A percentile compares a stretch with the other conserved stretches of the same genome.
Evolutionary conservation across 768 basidiomycete genomes (phyloP).

Genomic region (Kwoniella pini): DNA sequence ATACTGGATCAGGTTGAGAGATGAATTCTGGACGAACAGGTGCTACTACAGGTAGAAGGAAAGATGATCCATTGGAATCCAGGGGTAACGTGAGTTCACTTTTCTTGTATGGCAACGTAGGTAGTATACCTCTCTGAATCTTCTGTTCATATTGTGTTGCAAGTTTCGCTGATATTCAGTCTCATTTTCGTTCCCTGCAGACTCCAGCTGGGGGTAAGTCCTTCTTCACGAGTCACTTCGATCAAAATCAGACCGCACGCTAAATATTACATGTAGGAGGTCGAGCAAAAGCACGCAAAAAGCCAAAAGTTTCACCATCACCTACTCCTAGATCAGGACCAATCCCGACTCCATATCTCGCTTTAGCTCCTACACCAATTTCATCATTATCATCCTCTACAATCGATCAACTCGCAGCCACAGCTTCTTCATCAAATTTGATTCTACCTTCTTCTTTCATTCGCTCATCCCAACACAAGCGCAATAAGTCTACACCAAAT

Average conservation of each 20-base stretch:
- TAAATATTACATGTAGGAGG: slow-evolving; percentile 4
- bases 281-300: slow-evolving; percentile 33
- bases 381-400: slow-evolving; percentile 27
- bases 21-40: slow-evolving; percentile 9
- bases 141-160: too few species aligned
- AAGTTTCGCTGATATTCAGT: not conserved
- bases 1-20: not conserved
- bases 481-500: slow-evolving; percentile 4
- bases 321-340: slow-evolving; percentile 19
- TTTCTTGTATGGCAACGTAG: too few species aligned
- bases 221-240: too few species aligned
- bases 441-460: slow-evolving; percentile 43
- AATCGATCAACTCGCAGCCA: slow-evolving; percentile 20
- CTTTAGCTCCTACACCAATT: slow-evolving; percentile 45
- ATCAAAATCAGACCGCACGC: too few species aligned
- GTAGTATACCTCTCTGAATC: too few species aligned
- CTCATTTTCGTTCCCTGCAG: not conserved
- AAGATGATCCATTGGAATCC: slow-evolving; percentile 22
- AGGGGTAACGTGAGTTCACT: slow-evolving; percentile 19
- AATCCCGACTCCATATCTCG: slow-evolving; percentile 45
- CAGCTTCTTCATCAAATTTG: slow-evolving; percentile 19
- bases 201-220: slow-evolving; percentile 18
- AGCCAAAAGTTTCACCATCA: slow-evolving; percentile 24
- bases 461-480: slow-evolving; percentile 10
- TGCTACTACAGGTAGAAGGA: slow-evolving; percentile 6